Evolutionary conservation across 352 stramenopile species (phyloP), one percentile per base, ranked within the genome.

Genomic region (Phytophthora quininea): DNA sequence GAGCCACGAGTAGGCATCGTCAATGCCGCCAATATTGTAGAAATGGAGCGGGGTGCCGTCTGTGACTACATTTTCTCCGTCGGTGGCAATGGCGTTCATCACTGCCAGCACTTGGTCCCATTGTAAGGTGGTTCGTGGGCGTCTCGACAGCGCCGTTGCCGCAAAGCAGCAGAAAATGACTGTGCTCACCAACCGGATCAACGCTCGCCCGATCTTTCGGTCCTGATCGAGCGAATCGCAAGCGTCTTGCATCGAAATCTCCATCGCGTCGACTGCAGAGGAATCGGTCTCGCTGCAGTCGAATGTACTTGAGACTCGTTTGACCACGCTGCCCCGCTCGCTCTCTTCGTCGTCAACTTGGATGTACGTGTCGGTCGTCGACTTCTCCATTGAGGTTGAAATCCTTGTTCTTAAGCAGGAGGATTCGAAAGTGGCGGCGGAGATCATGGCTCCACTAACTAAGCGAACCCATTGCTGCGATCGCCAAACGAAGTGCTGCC

Each of bases 1-100:
- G 40, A 85, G 56, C 77, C 77, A 85, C 31, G 69, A 43, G 54
- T 79, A 85, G 8, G 69, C 63, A 42, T 82, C 74, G 5, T 37
- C 40, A 32, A 71, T 46, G 27, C 42, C 63, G 50, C 60, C 48
- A 35, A 85, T 77, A 48, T 85, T 78, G 31, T 11, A 37, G 30
- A 82, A 81, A 37, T 85, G 77, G 37, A 82, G 69, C 42, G 61
- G 66, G 14, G 71, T 77, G 42, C 69, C 63, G 6, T 45, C 32
- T 7, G 63, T 84, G 54, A 79, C 53, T 1, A 79, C 75, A 46
- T 85, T 73, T 0, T 60, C 72, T 6, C 79, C 71, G 0, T 69
- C 72, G 27, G 52, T 69, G n/a, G 31, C 76, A 51, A 74, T 63
- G 31, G 52, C 58, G 12, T 47, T 67, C 1, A 52, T 62, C 0